These are phyloP conservation scores for Nadsonia starkeyi-henricii DNA, from an alignment of 1,139 yeast species.

Conservation along the genomic window DNA sequence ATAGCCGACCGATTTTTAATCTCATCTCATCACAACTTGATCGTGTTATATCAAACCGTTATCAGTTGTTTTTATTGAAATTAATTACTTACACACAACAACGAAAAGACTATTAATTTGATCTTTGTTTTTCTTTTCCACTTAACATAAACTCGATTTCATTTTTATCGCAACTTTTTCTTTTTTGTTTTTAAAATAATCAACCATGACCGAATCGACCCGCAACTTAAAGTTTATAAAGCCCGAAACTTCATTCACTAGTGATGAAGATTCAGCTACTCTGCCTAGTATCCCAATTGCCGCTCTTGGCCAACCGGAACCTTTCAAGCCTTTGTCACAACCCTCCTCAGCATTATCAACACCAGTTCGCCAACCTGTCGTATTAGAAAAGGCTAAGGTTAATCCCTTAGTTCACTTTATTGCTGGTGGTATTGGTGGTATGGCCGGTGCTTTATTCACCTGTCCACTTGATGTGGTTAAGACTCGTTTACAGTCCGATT, in stretches of 20 bases:
- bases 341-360: background rate
- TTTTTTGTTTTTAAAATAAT: no score
- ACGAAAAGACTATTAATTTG: no score
- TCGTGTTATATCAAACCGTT: no score
- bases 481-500: conserved; percentile 87
- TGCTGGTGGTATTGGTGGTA: conserved; percentile 98
- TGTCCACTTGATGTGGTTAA: conserved; percentile 95
- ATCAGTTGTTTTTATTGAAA: no score
- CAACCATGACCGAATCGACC: background rate
- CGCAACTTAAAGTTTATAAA: background rate
- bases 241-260: background rate
- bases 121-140: no score
- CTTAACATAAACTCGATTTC: no score
- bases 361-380: no score
- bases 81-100: no score
- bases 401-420: conserved; percentile 92
- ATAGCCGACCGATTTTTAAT: no score
- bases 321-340: background rate
- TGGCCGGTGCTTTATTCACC: conserved; percentile 91
- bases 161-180: background rate
- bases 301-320: background rate
- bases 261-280: background rate
- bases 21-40: no score
- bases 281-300: background rate
- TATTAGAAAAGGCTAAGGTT: conserved; percentile 22